phyloP scores from a whole-genome alignment of 805 yeast genomes.

The Starmera dryadoides region DNA sequence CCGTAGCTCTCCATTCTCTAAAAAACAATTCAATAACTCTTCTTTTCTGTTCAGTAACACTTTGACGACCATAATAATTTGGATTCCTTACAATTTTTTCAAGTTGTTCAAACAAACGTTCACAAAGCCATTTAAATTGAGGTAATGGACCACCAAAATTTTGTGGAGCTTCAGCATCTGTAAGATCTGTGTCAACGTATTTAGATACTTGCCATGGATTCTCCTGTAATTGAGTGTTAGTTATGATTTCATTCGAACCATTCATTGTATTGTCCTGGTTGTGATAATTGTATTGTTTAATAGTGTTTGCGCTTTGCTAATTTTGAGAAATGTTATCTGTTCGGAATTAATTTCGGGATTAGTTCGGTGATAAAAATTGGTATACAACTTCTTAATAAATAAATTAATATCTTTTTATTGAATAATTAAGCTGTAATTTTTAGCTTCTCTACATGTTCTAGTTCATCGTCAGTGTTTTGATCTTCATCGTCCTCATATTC shows the following conservation, averaged over 20 bases:
- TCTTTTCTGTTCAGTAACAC: conserved; percentile 11
- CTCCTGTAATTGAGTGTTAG: too few relatives aligned
- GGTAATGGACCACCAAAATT: conserved; percentile 26
- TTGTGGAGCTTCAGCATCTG: conserved; percentile 4
- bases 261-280: too few relatives aligned
- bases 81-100: conserved; percentile 15
- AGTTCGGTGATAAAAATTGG: background rate
- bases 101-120: conserved; percentile 22
- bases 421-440: conserved; percentile 4
- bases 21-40: conserved; percentile 34
- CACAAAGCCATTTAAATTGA: conserved; percentile 29
- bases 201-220: background rate
- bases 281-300: too few relatives aligned
- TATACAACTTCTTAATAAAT: background rate
- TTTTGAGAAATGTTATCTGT: background rate
- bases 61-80: conserved; percentile 4
- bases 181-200: background rate
- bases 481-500: conserved; percentile 5
- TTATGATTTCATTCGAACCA: too few relatives aligned
- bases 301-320: too few relatives aligned
- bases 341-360: background rate
- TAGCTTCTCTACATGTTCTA: conserved; percentile 10
- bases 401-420: too few relatives aligned
- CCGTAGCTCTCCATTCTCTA: conserved; percentile 40
- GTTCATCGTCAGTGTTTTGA: conserved; percentile 7